phyloP scores from a whole-genome alignment of 2,329 filamentous ascomycete species.

The Aspergillus proliferans region DNA sequence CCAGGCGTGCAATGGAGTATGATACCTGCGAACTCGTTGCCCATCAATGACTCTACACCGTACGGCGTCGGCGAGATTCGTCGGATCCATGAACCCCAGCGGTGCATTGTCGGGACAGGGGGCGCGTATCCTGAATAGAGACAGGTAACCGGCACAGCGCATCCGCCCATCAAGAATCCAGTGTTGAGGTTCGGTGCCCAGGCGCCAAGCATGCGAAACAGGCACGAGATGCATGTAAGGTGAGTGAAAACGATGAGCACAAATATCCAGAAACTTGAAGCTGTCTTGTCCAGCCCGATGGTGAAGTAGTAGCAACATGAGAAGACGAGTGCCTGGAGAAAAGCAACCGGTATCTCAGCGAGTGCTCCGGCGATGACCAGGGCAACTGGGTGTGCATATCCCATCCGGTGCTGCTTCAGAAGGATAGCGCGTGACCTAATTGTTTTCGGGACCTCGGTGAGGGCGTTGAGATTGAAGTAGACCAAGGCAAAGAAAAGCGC shows the following conservation, averaged over 20 bases:
- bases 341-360: neutral
- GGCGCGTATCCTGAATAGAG: slow-evolving; percentile 1
- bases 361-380: neutral
- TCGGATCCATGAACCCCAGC: slow-evolving; percentile 3
- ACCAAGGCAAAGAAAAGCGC: slow-evolving; percentile 1
- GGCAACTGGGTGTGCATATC: neutral
- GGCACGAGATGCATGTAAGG: neutral
- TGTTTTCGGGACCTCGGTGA: neutral
- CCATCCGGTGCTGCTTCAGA: neutral
- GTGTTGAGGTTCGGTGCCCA: neutral
- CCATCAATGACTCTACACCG: slow-evolving; percentile 57
- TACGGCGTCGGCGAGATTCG: slow-evolving; percentile 59
- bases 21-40: slow-evolving; percentile 59
- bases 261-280: neutral
- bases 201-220: slow-evolving; percentile 2
- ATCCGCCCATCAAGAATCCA: neutral
- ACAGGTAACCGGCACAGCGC: neutral
- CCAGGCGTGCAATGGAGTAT: slow-evolving; percentile 47
- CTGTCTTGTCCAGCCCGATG: neutral
- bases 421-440: neutral
- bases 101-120: neutral
- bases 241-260: neutral
- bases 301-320: slow-evolving; percentile 3
- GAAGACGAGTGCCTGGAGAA: neutral
- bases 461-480: slow-evolving; percentile 1